A percentile compares a stretch with the other conserved stretches of the same genome.
Evolutionary conservation across 441 rosid genomes (phyloP).

Genomic region (Gossypium gossypioides): DNA sequence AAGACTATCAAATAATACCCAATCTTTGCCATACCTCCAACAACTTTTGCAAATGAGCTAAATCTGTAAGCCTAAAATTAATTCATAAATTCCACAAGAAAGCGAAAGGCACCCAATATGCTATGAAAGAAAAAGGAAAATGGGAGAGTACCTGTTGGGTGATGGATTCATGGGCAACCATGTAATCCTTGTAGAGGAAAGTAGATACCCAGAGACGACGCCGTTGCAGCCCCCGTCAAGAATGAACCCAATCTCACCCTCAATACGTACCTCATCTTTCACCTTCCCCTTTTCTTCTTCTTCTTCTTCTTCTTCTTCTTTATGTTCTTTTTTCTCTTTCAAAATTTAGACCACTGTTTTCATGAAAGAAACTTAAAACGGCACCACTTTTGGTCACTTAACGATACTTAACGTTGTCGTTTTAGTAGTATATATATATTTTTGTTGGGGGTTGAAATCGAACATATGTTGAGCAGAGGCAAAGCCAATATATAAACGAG

Average conservation of each 20-base stretch:
- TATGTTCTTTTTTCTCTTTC: not conserved
- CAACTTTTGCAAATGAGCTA: not conserved
- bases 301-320: not conserved
- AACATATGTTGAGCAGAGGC: not conserved
- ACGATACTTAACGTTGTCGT: not conserved
- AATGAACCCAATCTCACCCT: slow-evolving; percentile 87
- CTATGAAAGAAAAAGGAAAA: not conserved
- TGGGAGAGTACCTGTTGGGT: slow-evolving; percentile 50
- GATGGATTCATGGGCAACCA: slow-evolving; percentile 64
- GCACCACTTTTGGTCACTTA: not conserved
- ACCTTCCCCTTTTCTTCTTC: not conserved
- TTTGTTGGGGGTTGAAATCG: not conserved
- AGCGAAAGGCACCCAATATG: not conserved
- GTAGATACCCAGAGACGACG: slow-evolving; percentile 62
- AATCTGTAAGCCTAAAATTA: not conserved
- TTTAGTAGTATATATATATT: not conserved
- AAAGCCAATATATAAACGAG: not conserved
- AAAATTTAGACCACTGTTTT: not conserved
- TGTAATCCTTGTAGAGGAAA: slow-evolving; percentile 78
- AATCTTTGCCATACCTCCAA: not conserved
- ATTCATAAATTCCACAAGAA: not conserved
- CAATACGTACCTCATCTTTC: slow-evolving; percentile 65
- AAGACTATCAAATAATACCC: not conserved
- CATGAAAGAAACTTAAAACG: not conserved
- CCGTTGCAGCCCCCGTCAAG: slow-evolving; percentile 79